Conservation (phyloP, 73 alveolate species). For the Paramecium biaurelia region DNA sequence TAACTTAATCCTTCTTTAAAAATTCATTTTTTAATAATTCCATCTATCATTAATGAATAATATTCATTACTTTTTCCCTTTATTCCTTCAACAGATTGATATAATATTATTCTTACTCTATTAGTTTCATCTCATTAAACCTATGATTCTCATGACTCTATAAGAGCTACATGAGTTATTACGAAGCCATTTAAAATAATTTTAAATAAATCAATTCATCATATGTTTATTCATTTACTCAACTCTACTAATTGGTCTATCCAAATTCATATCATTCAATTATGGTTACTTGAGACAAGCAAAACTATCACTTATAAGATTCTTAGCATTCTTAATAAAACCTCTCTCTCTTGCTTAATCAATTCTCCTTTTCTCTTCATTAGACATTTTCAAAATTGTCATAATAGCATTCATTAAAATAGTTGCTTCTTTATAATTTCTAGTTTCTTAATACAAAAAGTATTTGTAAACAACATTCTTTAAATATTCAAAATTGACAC, state of each 20-base stretch:
- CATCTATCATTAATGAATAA: background rate
- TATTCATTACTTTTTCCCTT: background rate
- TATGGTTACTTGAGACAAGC: background rate
- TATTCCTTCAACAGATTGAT: background rate
- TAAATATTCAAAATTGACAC: constrained; percentile 3
- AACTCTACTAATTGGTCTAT: background rate
- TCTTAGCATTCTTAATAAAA: background rate
- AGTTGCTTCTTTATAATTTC: constrained; percentile 50
- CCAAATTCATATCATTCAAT: background rate
- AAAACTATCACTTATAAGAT: background rate
- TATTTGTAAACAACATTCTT: constrained; percentile 50
- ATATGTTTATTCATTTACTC: background rate
- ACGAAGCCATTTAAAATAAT: background rate
- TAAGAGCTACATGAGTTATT: background rate
- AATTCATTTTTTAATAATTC: background rate
- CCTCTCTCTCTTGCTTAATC: constrained; percentile 35
- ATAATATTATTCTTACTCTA: background rate
- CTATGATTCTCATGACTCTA: background rate
- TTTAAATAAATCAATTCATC: background rate
- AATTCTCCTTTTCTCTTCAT: constrained; percentile 46
- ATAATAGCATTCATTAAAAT: constrained; percentile 53
- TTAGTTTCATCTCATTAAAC: background rate
- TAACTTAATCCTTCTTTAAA: background rate
- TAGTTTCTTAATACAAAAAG: constrained; percentile 50
- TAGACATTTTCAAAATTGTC: constrained; percentile 55